A percentile compares a stretch with the other conserved stretches of the same genome.
phyloP scores from a whole-genome alignment of 257 asterid species.

The Vinca minor region DNA sequence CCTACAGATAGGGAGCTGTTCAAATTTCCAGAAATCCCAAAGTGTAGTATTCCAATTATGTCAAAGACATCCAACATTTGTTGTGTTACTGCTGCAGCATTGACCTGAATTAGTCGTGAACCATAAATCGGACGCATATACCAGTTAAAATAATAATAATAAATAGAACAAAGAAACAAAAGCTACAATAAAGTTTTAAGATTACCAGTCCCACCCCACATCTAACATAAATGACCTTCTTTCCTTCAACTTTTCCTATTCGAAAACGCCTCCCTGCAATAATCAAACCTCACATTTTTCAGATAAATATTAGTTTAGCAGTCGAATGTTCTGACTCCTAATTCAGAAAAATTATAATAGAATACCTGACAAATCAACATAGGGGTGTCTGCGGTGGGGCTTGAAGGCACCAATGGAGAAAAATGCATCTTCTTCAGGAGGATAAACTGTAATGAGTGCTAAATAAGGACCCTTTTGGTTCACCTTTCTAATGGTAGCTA shows the following conservation, averaged over 20 bases:
- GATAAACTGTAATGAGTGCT: conserved; percentile 45
- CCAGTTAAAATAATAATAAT: no score
- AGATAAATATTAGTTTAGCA: background rate
- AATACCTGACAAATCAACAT: conserved; percentile 41
- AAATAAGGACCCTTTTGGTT: conserved; percentile 43
- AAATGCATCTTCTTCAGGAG: conserved; percentile 52
- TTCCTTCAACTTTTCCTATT: conserved; percentile 35
- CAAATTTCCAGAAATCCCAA: conserved; percentile 58
- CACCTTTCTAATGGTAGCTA: conserved; percentile 14
- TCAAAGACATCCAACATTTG: conserved; percentile 54
- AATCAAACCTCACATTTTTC: background rate
- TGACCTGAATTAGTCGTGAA: conserved; percentile 26
- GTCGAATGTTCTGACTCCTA: no score
- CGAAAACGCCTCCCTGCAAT: conserved; percentile 48
- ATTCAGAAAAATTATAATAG: no score
- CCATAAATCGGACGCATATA: no score
- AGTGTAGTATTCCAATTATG: conserved; percentile 42
- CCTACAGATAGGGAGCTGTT: conserved; percentile 47
- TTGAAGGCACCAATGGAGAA: conserved; percentile 32
- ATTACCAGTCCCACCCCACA: conserved; percentile 55
- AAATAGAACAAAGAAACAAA: no score
- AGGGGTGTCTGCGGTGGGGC: conserved; percentile 33
- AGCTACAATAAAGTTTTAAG: background rate
- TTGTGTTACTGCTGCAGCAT: conserved; percentile 68
- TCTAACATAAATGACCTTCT: conserved; percentile 45